Evolutionary conservation across 2,329 filamentous ascomycete species (phyloP).

Genomic region (Diplodia mutila): DNA sequence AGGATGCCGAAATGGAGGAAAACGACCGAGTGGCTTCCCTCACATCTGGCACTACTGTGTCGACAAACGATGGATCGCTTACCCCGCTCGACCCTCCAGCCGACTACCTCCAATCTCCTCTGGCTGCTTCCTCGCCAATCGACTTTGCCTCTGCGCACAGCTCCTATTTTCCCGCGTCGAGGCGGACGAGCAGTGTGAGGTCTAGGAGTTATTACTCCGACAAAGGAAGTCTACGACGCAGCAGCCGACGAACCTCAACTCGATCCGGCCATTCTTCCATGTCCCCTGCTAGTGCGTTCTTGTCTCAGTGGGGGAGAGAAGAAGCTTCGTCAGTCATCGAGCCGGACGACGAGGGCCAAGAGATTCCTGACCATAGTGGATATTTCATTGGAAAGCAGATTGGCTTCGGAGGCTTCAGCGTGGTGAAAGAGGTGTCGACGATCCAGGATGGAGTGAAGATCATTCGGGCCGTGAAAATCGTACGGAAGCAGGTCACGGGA

Average conservation of each 20-base stretch:
- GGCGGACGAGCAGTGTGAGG: constrained; percentile 40
- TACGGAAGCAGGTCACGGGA: constrained; percentile 61
- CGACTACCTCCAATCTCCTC: constrained; percentile 39
- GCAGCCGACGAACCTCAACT: constrained; percentile 47
- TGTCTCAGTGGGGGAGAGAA: constrained; percentile 55
- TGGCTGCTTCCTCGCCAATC: constrained; percentile 40
- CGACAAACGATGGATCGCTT: constrained; percentile 43
- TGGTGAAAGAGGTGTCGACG: constrained; percentile 68
- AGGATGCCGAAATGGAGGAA: constrained; percentile 30
- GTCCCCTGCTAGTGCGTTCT: constrained; percentile 62
- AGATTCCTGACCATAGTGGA: constrained; percentile 62
- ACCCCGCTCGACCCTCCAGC: constrained; percentile 42
- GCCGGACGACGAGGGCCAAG: constrained; percentile 67
- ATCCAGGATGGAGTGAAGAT: constrained; percentile 58
- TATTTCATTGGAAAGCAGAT: constrained; percentile 71
- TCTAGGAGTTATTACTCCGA: constrained; percentile 31
- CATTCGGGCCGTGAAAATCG: constrained; percentile 69
- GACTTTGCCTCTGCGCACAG: constrained; percentile 38
- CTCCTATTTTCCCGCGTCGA: constrained; percentile 29
- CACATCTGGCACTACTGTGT: constrained; percentile 48
- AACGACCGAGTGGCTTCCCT: constrained; percentile 44
- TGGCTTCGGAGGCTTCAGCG: constrained; percentile 67
- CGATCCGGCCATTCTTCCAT: constrained; percentile 57
- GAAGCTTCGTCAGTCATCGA: constrained; percentile 43
- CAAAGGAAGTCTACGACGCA: constrained; percentile 36